A percentile compares a stretch with the other conserved stretches of the same genome.
Evolutionary conservation across 2,329 filamentous ascomycete species (phyloP).

Genomic region (Alternaria sp.): DNA sequence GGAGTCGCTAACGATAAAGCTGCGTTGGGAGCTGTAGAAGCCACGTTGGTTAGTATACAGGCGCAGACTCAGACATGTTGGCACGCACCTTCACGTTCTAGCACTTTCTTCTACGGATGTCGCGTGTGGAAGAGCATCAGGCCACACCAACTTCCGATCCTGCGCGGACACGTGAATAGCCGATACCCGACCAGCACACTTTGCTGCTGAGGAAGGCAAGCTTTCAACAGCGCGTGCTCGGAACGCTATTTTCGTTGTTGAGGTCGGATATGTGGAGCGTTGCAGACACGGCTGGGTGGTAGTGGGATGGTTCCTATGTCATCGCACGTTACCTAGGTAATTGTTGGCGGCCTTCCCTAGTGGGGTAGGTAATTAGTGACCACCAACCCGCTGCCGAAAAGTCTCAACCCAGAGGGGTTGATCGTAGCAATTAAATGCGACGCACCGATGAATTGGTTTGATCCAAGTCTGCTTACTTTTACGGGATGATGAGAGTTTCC

Average conservation of each 20-base stretch:
- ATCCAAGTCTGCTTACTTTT: not conserved
- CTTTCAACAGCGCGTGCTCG: conserved; percentile 27
- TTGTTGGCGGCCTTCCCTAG: conserved; percentile 25
- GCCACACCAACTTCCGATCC: conserved; percentile 16
- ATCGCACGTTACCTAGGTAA: conserved; percentile 24
- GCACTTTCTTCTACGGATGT: conserved; percentile 15
- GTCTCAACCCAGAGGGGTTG: not conserved
- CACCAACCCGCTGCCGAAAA: not conserved
- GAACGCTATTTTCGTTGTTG: conserved; percentile 49
- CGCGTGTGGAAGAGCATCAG: conserved; percentile 29
- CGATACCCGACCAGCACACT: conserved; percentile 26
- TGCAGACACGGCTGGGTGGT: conserved; percentile 25
- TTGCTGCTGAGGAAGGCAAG: conserved; percentile 20
- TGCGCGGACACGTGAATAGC: conserved; percentile 23
- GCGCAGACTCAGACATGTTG: conserved; percentile 15
- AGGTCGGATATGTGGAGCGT: conserved; percentile 40
- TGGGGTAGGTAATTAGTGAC: conserved; percentile 13
- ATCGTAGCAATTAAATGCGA: not conserved
- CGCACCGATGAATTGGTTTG: not conserved
- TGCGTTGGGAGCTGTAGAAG: not conserved
- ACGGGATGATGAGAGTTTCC: too few relatives aligned
- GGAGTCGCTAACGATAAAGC: conserved; percentile 14
- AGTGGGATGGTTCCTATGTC: conserved; percentile 29
- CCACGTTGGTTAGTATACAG: conserved; percentile 2
- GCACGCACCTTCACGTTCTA: conserved; percentile 14